Percentiles rank a stretch among this genome's conserved stretches.
phyloP scores from a whole-genome alignment of 2,329 filamentous ascomycete genomes.

The Claviceps quebecensis region DNA sequence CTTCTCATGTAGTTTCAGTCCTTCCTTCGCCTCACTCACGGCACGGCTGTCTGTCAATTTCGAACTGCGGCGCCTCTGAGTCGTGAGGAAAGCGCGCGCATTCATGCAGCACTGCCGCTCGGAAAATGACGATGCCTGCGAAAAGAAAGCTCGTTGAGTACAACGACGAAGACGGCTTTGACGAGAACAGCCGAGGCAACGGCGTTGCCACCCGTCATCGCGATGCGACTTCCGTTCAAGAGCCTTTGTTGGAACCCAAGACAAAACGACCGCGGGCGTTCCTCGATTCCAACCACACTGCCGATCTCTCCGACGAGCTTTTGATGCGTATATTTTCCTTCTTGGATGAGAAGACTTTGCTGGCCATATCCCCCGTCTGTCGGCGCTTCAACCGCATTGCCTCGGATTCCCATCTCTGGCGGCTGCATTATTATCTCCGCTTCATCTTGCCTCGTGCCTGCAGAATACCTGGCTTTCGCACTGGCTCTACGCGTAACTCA shows the following conservation, averaged over 20 bases:
- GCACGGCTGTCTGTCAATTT: background rate
- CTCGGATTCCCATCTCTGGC: conserved; percentile 81
- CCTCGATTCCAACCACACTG: conserved; percentile 44
- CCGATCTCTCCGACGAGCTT: conserved; percentile 72
- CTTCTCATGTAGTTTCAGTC: background rate
- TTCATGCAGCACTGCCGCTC: background rate
- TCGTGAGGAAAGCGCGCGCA: background rate
- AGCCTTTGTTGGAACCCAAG: background rate
- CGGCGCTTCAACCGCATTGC: conserved; percentile 59
- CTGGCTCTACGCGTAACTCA: conserved; percentile 15
- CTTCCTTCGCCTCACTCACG: background rate
- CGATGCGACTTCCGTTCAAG: background rate
- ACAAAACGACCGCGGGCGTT: conserved; percentile 1
- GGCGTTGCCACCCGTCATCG: background rate
- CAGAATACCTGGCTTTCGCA: conserved; percentile 53
- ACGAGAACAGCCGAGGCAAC: background rate
- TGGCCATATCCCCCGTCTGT: conserved; percentile 52
- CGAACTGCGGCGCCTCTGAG: background rate
- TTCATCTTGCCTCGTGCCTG: conserved; percentile 74
- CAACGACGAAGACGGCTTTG: conserved; percentile 1
- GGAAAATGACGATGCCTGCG: conserved; percentile 9
- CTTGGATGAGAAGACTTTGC: conserved; percentile 54
- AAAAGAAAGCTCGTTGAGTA: conserved; percentile 13
- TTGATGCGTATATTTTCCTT: conserved; percentile 71
- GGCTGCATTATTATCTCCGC: conserved; percentile 69